Evolutionary conservation across 2,329 filamentous ascomycete genomes (phyloP), one percentile per base, ranked within the genome.

Genomic region (Botrytis galanthina): DNA sequence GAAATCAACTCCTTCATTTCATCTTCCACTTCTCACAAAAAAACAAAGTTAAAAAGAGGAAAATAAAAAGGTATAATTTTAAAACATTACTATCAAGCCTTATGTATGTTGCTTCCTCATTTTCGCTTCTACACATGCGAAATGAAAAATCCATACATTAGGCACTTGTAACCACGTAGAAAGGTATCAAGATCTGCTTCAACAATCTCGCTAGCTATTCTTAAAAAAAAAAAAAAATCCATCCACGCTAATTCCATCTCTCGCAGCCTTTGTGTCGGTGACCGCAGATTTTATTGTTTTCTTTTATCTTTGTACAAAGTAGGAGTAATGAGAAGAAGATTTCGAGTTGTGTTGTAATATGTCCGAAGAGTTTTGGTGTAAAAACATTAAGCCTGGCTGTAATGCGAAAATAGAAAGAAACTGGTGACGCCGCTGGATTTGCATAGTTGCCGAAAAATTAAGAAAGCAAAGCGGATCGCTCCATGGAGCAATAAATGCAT

Each of bases 301-400:
- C 44, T 72, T 72, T 32, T 32, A 46, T 72, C 70, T 67, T 67
- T 72, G 46, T 67, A 72, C 70, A 72, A 72, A 59, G 61, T 42
- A 42, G 39, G 51, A 57, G 60, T 70, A 46, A 22, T 8, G 68
- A 61, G 46, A 72, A 44, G 51, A 59, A 54, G 35, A 72, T 48
- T 29, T 72, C 29, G 60, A 67, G 37, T 66, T 67, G 66, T 71
- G 29, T 62, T 61, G 29, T 69, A 26, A 57, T 32, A 42, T 57
- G 48, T 69, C n/a, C 48, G 18, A 69, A 57, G n/a, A 57, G 4
- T 67, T 68, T 54, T 42, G 37, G 60, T 72, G 68, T 71, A 66
- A 69, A 72, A 67, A 72, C 70, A 67, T 72, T 72, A 72, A 72
- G 70, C 70, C 29, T 35, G 32, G 70, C 70, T 67, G 32, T 51